Evolutionary conservation across 441 rosid genomes (phyloP).

Genomic region (Sinapis alba): DNA sequence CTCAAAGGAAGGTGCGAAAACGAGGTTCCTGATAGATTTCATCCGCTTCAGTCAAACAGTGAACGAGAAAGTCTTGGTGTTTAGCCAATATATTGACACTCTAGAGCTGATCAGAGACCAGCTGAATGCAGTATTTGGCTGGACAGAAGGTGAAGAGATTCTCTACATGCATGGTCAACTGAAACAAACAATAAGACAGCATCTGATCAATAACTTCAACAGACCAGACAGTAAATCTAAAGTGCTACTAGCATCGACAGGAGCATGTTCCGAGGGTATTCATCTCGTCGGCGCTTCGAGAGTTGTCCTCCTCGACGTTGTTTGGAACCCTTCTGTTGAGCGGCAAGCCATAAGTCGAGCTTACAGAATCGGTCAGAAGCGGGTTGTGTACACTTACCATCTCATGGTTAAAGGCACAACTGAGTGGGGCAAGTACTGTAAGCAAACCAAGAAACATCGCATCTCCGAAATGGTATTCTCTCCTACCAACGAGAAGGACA

Average conservation of each 20-base stretch:
- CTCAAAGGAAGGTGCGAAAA: constrained; percentile 58
- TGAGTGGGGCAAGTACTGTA: constrained; percentile 54
- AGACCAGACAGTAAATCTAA: constrained; percentile 47
- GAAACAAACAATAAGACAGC: constrained; percentile 50
- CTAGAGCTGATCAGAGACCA: constrained; percentile 50
- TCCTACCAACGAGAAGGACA: constrained; percentile 37
- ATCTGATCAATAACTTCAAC: constrained; percentile 55
- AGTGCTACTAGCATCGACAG: constrained; percentile 76
- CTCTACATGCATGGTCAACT: constrained; percentile 56
- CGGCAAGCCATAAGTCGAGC: constrained; percentile 80
- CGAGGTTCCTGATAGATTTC: constrained; percentile 60
- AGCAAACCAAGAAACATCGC: constrained; percentile 55
- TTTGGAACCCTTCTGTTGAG: constrained; percentile 83
- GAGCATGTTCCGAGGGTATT: constrained; percentile 82
- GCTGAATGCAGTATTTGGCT: constrained; percentile 40
- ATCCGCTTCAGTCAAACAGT: constrained; percentile 45
- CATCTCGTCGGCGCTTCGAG: constrained; percentile 84
- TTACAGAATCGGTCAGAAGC: constrained; percentile 66
- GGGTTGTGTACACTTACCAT: constrained; percentile 64
- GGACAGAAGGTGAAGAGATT: constrained; percentile 57
- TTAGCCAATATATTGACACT: constrained; percentile 63
- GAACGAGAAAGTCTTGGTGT: constrained; percentile 71
- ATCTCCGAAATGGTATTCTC: constrained; percentile 60
- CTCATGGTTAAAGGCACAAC: constrained; percentile 53
- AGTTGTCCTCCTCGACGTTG: constrained; percentile 71